Base-by-base conservation (phyloP, 2,329 filamentous ascomycete genomes). In the Calonectria honghensis region DNA sequence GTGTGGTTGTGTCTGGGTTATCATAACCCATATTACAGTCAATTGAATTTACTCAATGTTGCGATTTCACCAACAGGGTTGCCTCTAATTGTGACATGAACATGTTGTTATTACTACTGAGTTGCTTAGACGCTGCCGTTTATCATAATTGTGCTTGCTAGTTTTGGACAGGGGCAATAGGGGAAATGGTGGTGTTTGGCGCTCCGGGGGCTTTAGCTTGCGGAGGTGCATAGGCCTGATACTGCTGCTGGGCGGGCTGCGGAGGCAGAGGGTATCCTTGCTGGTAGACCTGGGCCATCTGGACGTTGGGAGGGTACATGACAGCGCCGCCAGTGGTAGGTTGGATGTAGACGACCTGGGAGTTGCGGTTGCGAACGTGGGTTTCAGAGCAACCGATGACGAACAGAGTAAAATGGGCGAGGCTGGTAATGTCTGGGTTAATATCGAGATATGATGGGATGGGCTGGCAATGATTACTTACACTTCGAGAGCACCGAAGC, bases 371-470 rank as follows among this genome's bases (percentile, higher is more conserved):
- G 63, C 79, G 78, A 37, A 74, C 66, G 50, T 67, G 69, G 18
- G 75, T 78, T 66, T 80, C 78, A 67, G 68, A 73, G 74, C 79
- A 79, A 31, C 71, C 79, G 18, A 80, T 79, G 73, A 79, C 52
- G 66, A 80, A 80, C 29, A 80, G 54, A 35, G 65, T 61, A 45
- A 80, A 57, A 50, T 80, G 79, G 39, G 70, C 3, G 64, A 77
- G 13, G 13, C 79, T 80, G 41, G 29, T 14, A 24, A 51, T 4
- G 9, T 6, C 18, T 11, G 14, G 27, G 61, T 67, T 57, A 68
- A 31, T 29, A 1, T 20, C 24, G 24, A 4, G 37, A 35, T 3
- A 11, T 1, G 10, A 24, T 24, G 16, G 50, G 35, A 45, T n/a
- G 20, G 57, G 65, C 20, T 59, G 37, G 48, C n/a, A 45, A 1